phyloP scores from a whole-genome alignment of 1,284 basidiomycete genomes.

The Earliella scabrosa region DNA sequence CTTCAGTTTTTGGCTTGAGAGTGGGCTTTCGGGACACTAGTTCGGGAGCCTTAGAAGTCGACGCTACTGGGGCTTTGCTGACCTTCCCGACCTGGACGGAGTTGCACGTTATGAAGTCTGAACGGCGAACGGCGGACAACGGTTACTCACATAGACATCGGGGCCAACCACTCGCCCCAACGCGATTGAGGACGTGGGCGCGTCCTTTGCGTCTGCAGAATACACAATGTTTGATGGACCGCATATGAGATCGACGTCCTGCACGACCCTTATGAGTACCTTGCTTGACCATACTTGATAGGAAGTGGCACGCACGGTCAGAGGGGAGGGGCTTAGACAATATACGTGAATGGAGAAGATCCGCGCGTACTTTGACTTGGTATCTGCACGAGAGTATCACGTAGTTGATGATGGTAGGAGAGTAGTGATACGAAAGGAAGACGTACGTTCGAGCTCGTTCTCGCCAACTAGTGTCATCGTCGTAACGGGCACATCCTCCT shows the following conservation, averaged over 20 bases:
- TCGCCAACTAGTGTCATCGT: slow-evolving; percentile 61
- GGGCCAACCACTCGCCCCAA: slow-evolving; percentile 56
- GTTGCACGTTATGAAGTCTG: no score
- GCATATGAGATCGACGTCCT: slow-evolving; percentile 69
- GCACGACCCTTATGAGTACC: neutral
- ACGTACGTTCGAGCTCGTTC: slow-evolving; percentile 61
- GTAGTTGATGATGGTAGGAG: neutral
- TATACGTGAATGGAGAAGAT: slow-evolving; percentile 65
- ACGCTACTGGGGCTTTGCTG: slow-evolving; percentile 26
- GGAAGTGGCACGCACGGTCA: slow-evolving; percentile 49
- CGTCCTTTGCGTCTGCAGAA: slow-evolving; percentile 50
- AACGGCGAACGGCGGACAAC: no score
- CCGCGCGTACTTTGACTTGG: slow-evolving; percentile 51
- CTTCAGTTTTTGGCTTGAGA: slow-evolving; percentile 28
- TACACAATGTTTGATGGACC: slow-evolving; percentile 52
- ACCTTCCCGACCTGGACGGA: slow-evolving; percentile 9
- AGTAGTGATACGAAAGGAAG: neutral
- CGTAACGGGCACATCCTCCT: slow-evolving; percentile 45
- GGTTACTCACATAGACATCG: slow-evolving; percentile 54
- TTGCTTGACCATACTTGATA: no score
- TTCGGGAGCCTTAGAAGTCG: slow-evolving; percentile 33
- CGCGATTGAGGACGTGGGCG: slow-evolving; percentile 42
- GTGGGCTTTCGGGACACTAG: slow-evolving; percentile 20
- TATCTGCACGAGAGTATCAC: slow-evolving; percentile 40
- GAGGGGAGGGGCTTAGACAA: slow-evolving; percentile 62